Percentiles rank a stretch among this genome's conserved stretches.
These are phyloP conservation scores for Talaromyces funiculosus DNA, from an alignment of 2,329 filamentous ascomycete species.

Conservation along the genomic window DNA sequence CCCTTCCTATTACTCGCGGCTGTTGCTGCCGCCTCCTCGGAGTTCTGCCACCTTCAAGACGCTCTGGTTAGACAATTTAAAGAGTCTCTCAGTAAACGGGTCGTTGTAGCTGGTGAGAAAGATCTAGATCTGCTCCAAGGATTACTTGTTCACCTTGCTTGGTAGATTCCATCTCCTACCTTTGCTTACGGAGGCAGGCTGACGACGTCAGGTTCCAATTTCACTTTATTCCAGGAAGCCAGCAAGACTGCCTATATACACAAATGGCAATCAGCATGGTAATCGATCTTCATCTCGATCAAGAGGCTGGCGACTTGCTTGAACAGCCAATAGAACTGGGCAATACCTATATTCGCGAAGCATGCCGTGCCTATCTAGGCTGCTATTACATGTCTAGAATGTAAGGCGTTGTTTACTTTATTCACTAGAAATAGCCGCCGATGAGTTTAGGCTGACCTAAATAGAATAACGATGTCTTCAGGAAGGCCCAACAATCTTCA, in stretches of 20 bases:
- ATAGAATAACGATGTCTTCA: constrained; percentile 16
- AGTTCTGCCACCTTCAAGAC: constrained; percentile 12
- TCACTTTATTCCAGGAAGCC: constrained; percentile 18
- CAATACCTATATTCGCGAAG: constrained; percentile 8
- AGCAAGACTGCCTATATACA: constrained; percentile 18
- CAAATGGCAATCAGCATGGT: constrained; percentile 20
- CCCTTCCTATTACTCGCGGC: constrained; percentile 18
- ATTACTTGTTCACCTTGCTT: constrained; percentile 22
- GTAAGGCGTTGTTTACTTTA: constrained; percentile 8
- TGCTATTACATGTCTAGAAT: constrained; percentile 18
- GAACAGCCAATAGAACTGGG: constrained; percentile 9
- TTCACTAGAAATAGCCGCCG: background rate
- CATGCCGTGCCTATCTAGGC: constrained; percentile 17
- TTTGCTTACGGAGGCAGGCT: background rate
- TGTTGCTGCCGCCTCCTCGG: constrained; percentile 16
- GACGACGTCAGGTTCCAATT: constrained; percentile 16
- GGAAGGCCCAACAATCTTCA: constrained; percentile 15
- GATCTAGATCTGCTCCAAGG: constrained; percentile 25
- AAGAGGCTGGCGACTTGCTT: constrained; percentile 13
- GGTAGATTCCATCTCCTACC: constrained; percentile 12
- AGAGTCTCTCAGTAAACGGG: constrained; percentile 14
- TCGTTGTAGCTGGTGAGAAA: constrained; percentile 18
- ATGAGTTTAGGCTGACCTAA: constrained; percentile 5
- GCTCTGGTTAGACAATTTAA: constrained; percentile 12
- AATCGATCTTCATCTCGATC: constrained; percentile 18